These are phyloP conservation scores for Pestalotiopsis sp. DNA, from an alignment of 2,329 filamentous ascomycete species.

Conservation along the genomic window DNA sequence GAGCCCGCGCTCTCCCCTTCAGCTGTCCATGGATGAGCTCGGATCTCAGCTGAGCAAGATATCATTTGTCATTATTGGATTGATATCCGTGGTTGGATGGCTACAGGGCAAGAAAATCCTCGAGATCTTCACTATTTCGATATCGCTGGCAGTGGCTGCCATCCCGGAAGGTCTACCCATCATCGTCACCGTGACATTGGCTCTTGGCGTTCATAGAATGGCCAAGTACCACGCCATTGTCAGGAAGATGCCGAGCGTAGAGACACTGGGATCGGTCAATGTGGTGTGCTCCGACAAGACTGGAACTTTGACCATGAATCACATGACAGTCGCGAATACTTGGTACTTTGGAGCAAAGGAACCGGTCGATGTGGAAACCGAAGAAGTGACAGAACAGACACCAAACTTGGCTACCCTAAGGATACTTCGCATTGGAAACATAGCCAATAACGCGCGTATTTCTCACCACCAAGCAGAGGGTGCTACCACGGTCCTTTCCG, in stretches of 20 bases:
- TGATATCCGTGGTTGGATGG: conserved; percentile 90
- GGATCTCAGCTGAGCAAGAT: conserved; percentile 96
- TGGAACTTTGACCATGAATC: conserved; percentile 91
- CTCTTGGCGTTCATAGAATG: conserved; percentile 94
- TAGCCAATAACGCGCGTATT: conserved; percentile 90
- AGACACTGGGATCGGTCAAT: conserved; percentile 97
- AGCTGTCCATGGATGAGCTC: conserved; percentile 95
- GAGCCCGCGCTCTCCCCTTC: conserved; percentile 88
- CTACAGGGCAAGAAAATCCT: conserved; percentile 85
- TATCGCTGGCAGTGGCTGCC: conserved; percentile 92
- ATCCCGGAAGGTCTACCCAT: conserved; percentile 96
- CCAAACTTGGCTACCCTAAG: conserved; percentile 75
- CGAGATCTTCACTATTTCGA: conserved; percentile 96
- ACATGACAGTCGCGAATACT: conserved; percentile 96
- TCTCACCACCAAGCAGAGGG: conserved; percentile 59
- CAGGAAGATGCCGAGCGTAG: conserved; percentile 91
- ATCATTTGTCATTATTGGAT: conserved; percentile 88
- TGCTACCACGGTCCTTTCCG: conserved; percentile 80
- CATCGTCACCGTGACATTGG: conserved; percentile 95
- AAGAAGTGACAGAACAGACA: conserved; percentile 54
- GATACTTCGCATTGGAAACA: conserved; percentile 88
- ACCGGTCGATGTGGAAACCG: conserved; percentile 53
- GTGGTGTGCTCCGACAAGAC: conserved; percentile 99
- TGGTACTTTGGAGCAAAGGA: conserved; percentile 81
- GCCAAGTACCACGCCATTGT: conserved; percentile 94